Evolutionary conservation across 352 stramenopile genomes (phyloP), one percentile per base, ranked within the genome.

Genomic region (Phytopythium montanum): DNA sequence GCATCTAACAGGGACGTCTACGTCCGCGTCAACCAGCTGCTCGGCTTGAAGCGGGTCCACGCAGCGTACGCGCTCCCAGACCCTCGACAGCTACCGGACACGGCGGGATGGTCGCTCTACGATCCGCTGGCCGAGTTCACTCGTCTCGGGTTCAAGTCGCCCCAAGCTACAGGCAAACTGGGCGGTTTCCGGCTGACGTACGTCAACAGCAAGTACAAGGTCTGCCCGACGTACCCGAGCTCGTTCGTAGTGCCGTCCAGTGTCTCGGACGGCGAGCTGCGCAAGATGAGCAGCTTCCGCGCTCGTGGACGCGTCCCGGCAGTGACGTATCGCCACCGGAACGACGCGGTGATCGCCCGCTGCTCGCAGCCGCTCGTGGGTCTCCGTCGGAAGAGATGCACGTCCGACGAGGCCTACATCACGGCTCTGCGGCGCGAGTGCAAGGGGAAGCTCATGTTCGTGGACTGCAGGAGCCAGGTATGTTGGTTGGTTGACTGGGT

Each of bases 351-450:
- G n/a, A 88, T 99, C 29, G 98, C 89, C 39, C 76, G 97, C 29
- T 97, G 85, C 53, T 79, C 95, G 16, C 96, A 99, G 64, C 96
- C 96, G 5, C 86, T 98, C 59, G 90, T 99, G 2, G 97, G 97
- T 8, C 66, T 99, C 8, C 80, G 95, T 46, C 88, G 96, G 14
- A 96, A 98, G 72, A 83, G 90, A 2, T 98, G 85, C 68, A 71
- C 76, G 0, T 81, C 87, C 2, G 97, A 99, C 70, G 95, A 99
- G 73, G 75, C 76, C 0, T 92, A 78, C 44, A 85, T 95, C 60
- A 53, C 61, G 13, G 74, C 80, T 3, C 58, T 95, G 50, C 69
- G 72, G 33, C 63, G 69, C 28, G 80, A 94, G 59, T 77, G 78
- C 57, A 73, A 70, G 45, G 72, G 83, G 10, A 81, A 85, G 39